Conservation (phyloP, 148 eudicot genomes). For the Fagopyrum homotropicum region DNA sequence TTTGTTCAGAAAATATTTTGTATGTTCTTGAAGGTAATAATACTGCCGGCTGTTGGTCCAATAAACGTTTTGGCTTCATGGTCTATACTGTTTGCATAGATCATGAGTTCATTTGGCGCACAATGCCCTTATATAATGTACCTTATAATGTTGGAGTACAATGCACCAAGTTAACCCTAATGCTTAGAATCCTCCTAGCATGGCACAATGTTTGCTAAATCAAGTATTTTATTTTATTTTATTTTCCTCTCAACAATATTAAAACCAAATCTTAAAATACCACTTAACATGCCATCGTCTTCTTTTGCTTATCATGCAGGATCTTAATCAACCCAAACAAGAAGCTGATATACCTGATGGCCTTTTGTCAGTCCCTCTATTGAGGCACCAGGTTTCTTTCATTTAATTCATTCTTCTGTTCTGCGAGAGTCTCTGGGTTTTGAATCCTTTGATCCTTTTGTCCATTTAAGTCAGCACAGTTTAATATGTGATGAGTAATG, state of each 20-base stretch:
- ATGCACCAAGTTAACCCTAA: not conserved
- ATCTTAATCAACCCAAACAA: constrained; percentile 11
- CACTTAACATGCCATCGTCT: constrained; percentile 1
- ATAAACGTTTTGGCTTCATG: not conserved
- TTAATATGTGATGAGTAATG: not conserved
- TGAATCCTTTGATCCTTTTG: not conserved
- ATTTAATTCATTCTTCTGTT: constrained; percentile 1
- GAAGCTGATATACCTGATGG: constrained; percentile 12
- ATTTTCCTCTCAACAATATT: not conserved
- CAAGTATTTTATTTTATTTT: not conserved
- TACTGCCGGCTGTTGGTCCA: not conserved
- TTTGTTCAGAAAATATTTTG: not conserved
- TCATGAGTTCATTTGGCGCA: no score
- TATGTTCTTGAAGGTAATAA: not conserved
- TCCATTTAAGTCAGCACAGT: constrained; percentile 8
- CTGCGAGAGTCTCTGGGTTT: not conserved
- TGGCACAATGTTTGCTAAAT: not conserved
- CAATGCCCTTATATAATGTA: no score
- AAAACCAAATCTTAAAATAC: not conserved
- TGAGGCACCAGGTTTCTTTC: constrained; percentile 16
- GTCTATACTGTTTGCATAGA: not conserved
- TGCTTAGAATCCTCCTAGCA: not conserved
- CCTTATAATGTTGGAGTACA: no score
- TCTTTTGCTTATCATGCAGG: not conserved
- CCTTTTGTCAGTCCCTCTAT: constrained; percentile 13